These are phyloP conservation scores for Amanita rimosa DNA, from an alignment of 768 basidiomycete species.

Conservation along the genomic window DNA sequence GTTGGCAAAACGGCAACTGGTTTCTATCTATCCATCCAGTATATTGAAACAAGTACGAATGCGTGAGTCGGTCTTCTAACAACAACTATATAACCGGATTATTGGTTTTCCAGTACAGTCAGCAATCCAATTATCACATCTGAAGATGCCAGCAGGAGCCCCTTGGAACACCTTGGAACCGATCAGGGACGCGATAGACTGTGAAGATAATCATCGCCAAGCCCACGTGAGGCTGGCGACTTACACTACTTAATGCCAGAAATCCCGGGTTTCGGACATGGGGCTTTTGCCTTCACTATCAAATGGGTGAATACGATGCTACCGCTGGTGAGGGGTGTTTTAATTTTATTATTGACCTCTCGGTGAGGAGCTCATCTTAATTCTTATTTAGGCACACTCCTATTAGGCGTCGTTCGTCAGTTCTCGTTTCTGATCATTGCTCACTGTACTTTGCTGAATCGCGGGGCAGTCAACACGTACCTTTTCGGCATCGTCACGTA, in stretches of 20 bases:
- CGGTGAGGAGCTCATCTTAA: not conserved
- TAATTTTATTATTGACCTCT: not conserved
- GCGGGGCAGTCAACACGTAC: conserved; percentile 4
- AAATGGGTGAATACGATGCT: not conserved
- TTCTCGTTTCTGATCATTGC: not conserved
- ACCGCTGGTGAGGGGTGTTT: not conserved
- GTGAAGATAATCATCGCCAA: no score
- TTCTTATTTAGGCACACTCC: not conserved
- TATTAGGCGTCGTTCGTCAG: not conserved
- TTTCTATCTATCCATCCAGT: no score
- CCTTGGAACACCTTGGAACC: no score
- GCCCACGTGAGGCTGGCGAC: not conserved
- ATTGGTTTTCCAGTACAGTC: no score
- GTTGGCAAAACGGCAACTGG: no score
- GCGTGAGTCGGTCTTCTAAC: no score
- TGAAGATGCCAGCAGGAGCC: no score
- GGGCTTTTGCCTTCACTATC: not conserved
- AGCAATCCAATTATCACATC: no score
- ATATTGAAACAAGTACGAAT: no score
- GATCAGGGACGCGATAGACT: no score
- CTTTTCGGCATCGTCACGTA: conserved; percentile 6
- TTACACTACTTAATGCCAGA: not conserved
- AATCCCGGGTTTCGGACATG: not conserved
- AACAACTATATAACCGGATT: no score
- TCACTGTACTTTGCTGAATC: not conserved